A percentile compares a stretch with the other conserved stretches of the same genome.
Evolutionary conservation across 2,329 filamentous ascomycete genomes (phyloP).

Genomic region (Myriosclerotinia duriaeana): DNA sequence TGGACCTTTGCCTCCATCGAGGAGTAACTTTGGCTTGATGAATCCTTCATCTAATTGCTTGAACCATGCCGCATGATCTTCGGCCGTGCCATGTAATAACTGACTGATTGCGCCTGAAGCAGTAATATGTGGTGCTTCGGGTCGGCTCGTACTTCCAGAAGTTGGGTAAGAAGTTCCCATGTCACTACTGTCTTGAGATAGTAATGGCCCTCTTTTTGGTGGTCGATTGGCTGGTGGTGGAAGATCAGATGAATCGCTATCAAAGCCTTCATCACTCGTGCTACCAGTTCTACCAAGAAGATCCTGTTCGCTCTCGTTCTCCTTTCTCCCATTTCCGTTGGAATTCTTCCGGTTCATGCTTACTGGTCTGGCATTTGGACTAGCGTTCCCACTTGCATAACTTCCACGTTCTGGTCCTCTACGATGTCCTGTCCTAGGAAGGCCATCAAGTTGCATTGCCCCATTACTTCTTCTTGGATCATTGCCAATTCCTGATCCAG

Average conservation of each 20-base stretch:
- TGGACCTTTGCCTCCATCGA: constrained; percentile 60
- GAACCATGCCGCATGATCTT: constrained; percentile 88
- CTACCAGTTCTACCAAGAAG: constrained; percentile 47
- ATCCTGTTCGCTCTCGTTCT: constrained; percentile 54
- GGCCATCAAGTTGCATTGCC: constrained; percentile 51
- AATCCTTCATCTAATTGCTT: constrained; percentile 92
- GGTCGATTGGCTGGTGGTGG: constrained; percentile 55
- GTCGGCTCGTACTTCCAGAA: constrained; percentile 35
- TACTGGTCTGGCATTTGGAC: constrained; percentile 41
- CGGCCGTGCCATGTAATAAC: constrained; percentile 71
- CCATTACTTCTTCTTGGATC: constrained; percentile 61
- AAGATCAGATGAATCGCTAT: constrained; percentile 66
- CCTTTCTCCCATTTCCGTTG: constrained; percentile 39
- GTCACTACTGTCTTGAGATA: constrained; percentile 24
- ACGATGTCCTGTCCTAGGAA: constrained; percentile 48
- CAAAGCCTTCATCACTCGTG: constrained; percentile 56
- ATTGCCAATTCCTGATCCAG: constrained; percentile 72
- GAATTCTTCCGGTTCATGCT: constrained; percentile 57
- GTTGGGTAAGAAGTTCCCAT: constrained; percentile 38
- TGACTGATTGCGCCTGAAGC: constrained; percentile 72
- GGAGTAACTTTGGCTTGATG: constrained; percentile 85
- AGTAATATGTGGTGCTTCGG: constrained; percentile 53
- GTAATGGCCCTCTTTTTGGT: constrained; percentile 27
- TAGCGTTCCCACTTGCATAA: constrained; percentile 43
- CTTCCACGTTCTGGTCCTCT: constrained; percentile 37